Evolutionary conservation across 768 basidiomycete species (phyloP), one percentile per base, ranked within the genome.

Genomic region (Symmetrospora coprosmae): DNA sequence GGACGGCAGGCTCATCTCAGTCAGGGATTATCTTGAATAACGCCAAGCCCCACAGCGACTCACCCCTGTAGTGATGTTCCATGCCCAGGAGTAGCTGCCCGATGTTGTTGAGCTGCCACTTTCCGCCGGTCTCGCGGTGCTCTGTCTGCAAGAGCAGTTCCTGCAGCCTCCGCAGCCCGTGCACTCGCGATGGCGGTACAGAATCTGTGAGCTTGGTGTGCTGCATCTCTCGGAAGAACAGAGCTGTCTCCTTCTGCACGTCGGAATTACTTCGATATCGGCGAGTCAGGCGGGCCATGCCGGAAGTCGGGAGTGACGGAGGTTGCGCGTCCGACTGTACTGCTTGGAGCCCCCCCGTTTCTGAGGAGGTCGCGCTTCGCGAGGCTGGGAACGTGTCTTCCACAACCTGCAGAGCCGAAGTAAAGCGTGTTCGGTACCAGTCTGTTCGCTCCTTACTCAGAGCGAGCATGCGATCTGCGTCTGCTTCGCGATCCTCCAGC

Each of bases 131-230:
- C 27, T 55, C 37, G n/a, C 8, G 21, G 17, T 23, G 7, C 27
- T 34, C 35, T n/a, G 37, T 38, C 16, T 55, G n/a, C 16, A 55
- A 17, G 6, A 55, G 8, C 4, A 5, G 14, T 19, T 11, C 16
- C 38, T 55, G 52, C 23, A 55, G 27, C 13, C 40, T 33, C 19
- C 40, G 37, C 52, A 55, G 27, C 4, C 38, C 52, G 39, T 55
- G 52, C 25, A 55, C 52, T 38, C 52, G 34, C 4, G 52, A 38
- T 17, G 52, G 52, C 4, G 52, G 52, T 25, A 55, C 52, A 6
- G 52, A 38, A 55, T 55, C 52, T 21, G 40, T 38, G n/a, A 41
- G 37, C 27, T 55, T 55, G n/a, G 52, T 55, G 39, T 55, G 52
- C 39, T 39, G 52, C 34, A 55, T 38, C 27, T 55, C 52, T 19